A percentile compares a stretch with the other conserved stretches of the same genome.
Evolutionary conservation across 2,329 filamentous ascomycete species (phyloP).

Genomic region (Aspergillus unguis): DNA sequence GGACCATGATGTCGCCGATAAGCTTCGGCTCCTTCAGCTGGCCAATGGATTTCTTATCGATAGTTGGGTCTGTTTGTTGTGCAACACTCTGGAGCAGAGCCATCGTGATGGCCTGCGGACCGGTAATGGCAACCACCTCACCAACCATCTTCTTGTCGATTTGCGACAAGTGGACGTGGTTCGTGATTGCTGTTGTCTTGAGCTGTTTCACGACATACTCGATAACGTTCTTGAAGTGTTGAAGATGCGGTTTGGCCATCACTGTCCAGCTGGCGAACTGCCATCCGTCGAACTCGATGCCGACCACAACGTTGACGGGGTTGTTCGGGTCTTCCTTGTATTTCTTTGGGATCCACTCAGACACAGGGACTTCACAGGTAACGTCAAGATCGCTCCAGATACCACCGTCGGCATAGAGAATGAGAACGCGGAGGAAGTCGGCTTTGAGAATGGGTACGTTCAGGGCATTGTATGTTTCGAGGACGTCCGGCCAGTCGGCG

Average conservation of each 20-base stretch:
- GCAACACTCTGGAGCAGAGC: slow-evolving; percentile 10
- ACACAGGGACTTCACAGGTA: slow-evolving; percentile 30
- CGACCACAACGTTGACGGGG: slow-evolving; percentile 21
- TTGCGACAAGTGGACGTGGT: slow-evolving; percentile 6
- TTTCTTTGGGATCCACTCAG: slow-evolving; percentile 37
- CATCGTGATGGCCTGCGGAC: slow-evolving; percentile 16
- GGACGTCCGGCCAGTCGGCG: slow-evolving; percentile 34
- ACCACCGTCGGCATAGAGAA: slow-evolving; percentile 41
- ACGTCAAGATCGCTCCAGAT: slow-evolving; percentile 45
- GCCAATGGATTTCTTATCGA: slow-evolving; percentile 1
- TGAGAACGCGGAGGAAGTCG: slow-evolving; percentile 42
- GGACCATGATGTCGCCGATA: slow-evolving; percentile 13
- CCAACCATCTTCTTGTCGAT: slow-evolving; percentile 14
- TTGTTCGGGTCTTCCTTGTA: slow-evolving; percentile 14
- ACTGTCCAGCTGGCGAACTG: slow-evolving; percentile 17
- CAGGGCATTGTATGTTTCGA: slow-evolving; percentile 31
- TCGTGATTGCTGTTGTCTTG: not conserved
- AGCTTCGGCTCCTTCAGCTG: slow-evolving; percentile 9
- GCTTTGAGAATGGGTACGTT: slow-evolving; percentile 39
- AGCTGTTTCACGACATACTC: slow-evolving; percentile 12
- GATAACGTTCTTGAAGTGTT: slow-evolving; percentile 13
- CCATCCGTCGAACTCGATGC: slow-evolving; percentile 17
- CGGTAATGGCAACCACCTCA: slow-evolving; percentile 13
- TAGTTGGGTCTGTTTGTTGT: not conserved
- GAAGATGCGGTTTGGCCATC: slow-evolving; percentile 11